Evolutionary conservation across 2,329 filamentous ascomycete species (phyloP).

Genomic region (Conoideocrella luteorostrata): DNA sequence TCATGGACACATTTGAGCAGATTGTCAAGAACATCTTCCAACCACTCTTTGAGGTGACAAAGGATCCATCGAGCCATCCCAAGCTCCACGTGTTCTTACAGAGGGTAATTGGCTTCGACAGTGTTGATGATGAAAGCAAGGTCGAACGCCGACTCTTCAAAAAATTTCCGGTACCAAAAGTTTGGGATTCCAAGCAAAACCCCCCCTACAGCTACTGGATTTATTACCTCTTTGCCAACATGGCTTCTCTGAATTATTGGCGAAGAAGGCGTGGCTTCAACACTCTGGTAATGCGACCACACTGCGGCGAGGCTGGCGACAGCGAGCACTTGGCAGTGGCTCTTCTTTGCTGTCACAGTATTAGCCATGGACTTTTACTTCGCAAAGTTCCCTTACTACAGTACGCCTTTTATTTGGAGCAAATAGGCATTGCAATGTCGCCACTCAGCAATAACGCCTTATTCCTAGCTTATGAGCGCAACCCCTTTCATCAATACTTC

Average conservation of each 20-base stretch:
- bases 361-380: slow-evolving; percentile 87
- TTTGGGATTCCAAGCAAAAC: slow-evolving; percentile 89
- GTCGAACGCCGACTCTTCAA: slow-evolving; percentile 87
- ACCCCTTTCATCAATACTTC: slow-evolving; percentile 95
- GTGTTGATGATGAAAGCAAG: slow-evolving; percentile 97
- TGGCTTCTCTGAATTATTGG: slow-evolving; percentile 86
- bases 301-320: slow-evolving; percentile 95
- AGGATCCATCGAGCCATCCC: slow-evolving; percentile 76
- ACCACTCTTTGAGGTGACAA: slow-evolving; percentile 90
- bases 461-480: slow-evolving; percentile 93
- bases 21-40: slow-evolving; percentile 88
- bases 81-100: slow-evolving; percentile 94
- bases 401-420: slow-evolving; percentile 96
- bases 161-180: slow-evolving; percentile 86
- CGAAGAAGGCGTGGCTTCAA: slow-evolving; percentile 89
- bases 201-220: slow-evolving; percentile 99
- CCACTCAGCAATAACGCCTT: slow-evolving; percentile 95
- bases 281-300: slow-evolving; percentile 85
- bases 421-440: slow-evolving; percentile 99
- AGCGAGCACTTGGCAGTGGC: slow-evolving; percentile 93
- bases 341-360: slow-evolving; percentile 88
- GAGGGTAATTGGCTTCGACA: slow-evolving; percentile 93
- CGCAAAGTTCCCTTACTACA: slow-evolving; percentile 92
- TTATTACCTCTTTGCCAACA: slow-evolving; percentile 94
- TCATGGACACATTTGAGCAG: slow-evolving; percentile 87